Evolutionary conservation across 805 yeast genomes (phyloP), one percentile per base, ranked within the genome.

Genomic region (Phaffomyces thermotolerans): DNA sequence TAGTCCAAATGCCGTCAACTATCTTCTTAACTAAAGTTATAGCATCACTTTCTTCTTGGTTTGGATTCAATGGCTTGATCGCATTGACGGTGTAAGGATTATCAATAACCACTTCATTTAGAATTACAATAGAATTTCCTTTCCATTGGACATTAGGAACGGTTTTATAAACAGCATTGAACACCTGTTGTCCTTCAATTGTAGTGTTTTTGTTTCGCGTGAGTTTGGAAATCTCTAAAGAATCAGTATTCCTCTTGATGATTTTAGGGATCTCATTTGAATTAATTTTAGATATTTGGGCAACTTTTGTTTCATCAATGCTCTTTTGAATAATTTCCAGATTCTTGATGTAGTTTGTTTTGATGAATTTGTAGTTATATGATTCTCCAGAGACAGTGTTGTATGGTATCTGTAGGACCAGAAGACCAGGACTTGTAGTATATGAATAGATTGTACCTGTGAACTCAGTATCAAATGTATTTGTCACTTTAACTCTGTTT

Each of bases 401-500:
- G 0, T 36, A 22, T 4, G 53, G 46, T 2, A 50, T 27, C 36
- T 56, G 58, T 3, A 59, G 65, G 44, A 68, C 63, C 1, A 69
- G 49, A 1, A 68, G 58, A 29, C 50, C 64, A 42, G 68, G 70
- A 7, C 45, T 43, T 8, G 79, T 67, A 45, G 77, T 75, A 58
- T 75, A 81, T 9, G 88, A 72, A 58, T 78, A 81, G 33, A 85
- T 71, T 29, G 71, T 65, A 2, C 93, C 95, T n/a, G 69, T 67
- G 41, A 78, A 67, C 8, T 68, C 67, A 24, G 72, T 69, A 54
- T 82, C 87, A 37, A 78, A 64, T 7, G 73, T 64, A 40, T 85
- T 84, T 12, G 76, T 73, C 41, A 84, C 67, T 55, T 70, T 76
- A 45, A 85, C 84, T 53, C 79, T 72, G 32, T 3, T 25, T n/a